Evolutionary conservation across 2,329 filamentous ascomycete species (phyloP).

Genomic region (Aciculosporium take): DNA sequence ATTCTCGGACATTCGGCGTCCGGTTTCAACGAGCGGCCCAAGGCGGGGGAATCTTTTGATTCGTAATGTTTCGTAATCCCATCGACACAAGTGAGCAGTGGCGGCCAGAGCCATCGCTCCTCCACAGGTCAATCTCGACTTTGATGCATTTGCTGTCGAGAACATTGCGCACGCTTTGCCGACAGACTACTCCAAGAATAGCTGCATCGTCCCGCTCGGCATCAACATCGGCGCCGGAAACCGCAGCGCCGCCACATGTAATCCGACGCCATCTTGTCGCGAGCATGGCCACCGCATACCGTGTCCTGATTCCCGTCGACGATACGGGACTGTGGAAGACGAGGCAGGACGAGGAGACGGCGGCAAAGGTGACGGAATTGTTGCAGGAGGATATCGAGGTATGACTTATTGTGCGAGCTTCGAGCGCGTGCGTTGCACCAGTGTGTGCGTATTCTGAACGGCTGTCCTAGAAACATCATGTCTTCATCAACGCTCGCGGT

Average conservation of each 20-base stretch:
- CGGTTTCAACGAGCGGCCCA: no score
- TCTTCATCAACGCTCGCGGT: conserved; percentile 61
- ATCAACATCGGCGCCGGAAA: no score
- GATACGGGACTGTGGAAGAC: conserved; percentile 36
- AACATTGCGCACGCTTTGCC: neutral
- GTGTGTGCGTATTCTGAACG: neutral
- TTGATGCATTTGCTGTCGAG: neutral
- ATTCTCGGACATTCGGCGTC: no score
- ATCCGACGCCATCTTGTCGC: neutral
- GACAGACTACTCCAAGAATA: neutral
- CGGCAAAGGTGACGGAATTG: conserved; percentile 48
- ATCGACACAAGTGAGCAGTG: no score
- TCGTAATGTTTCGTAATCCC: no score
- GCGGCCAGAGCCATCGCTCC: no score
- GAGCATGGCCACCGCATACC: conserved; percentile 33
- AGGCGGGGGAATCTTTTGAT: no score
- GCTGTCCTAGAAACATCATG: conserved; percentile 41
- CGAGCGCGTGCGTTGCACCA: neutral
- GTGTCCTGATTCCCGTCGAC: conserved; percentile 31
- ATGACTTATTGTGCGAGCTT: conserved; percentile 1
- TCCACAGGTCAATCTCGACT: no score
- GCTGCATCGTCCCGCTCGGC: neutral
- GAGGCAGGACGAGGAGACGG: conserved; percentile 41
- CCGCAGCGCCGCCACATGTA: no score
- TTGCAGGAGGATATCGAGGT: conserved; percentile 63